Evolutionary conservation across 768 basidiomycete species (phyloP).

Genomic region (Sutorius australiensis): DNA sequence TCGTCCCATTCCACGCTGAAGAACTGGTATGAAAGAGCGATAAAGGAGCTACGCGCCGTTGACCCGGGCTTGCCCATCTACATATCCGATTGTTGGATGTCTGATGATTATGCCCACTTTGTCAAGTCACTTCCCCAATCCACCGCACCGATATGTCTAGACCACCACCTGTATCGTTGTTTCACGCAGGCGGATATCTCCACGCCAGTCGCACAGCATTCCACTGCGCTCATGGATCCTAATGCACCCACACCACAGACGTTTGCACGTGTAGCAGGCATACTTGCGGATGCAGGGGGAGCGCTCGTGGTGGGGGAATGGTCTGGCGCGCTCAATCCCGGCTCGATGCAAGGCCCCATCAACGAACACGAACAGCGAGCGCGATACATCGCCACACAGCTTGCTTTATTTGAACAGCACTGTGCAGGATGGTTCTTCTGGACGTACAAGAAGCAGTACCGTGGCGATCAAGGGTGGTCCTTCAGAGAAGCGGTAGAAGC

Average conservation of each 20-base stretch:
- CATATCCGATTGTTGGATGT: conserved; percentile 73
- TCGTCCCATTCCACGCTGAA: conserved; percentile 47
- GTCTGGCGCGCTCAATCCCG: conserved; percentile 70
- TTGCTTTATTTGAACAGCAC: conserved; percentile 56
- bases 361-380: conserved; percentile 41
- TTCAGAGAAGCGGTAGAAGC: conserved; percentile 59
- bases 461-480: conserved; percentile 73
- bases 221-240: conserved; percentile 41
- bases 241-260: conserved; percentile 38
- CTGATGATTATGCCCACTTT: conserved; percentile 59
- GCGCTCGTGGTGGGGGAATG: conserved; percentile 73
- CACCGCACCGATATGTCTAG: conserved; percentile 53
- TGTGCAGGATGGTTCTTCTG: conserved; percentile 83
- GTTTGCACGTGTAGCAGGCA: conserved; percentile 37
- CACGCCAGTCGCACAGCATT: conserved; percentile 53
- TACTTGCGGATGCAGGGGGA: conserved; percentile 40
- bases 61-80: conserved; percentile 63
- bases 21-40: conserved; percentile 59
- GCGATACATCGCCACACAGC: conserved; percentile 58
- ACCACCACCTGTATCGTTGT: conserved; percentile 83
- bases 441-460: conserved; percentile 71
- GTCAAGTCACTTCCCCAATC: conserved; percentile 34
- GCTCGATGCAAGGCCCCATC: conserved; percentile 48
- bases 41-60: conserved; percentile 48
- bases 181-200: conserved; percentile 59